A percentile compares a stretch with the other conserved stretches of the same genome.
phyloP scores from a whole-genome alignment of 2,329 filamentous ascomycete genomes.

The Penicillium polonicum region DNA sequence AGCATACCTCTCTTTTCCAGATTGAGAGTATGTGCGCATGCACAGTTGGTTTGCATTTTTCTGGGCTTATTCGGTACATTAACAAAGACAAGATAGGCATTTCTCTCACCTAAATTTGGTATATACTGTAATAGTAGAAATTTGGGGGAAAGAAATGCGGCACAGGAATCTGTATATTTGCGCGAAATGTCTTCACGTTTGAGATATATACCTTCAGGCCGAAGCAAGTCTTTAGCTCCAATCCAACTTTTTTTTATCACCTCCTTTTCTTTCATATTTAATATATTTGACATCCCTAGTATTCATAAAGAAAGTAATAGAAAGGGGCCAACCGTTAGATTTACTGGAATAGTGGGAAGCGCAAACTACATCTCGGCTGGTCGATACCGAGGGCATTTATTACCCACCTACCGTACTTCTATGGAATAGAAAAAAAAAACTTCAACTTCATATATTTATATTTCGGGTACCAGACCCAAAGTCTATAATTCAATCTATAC shows the following conservation, averaged over 20 bases:
- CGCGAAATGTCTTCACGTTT: background rate
- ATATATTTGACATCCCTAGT: rapidly evolving
- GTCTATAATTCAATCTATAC: background rate
- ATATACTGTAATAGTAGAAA: too few species aligned
- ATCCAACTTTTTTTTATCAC: too few species aligned
- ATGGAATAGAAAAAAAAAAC: background rate
- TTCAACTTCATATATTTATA: background rate
- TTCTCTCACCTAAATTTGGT: background rate
- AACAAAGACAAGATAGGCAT: background rate
- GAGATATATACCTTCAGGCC: background rate
- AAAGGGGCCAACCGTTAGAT: too few species aligned
- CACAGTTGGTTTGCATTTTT: background rate
- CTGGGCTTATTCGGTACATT: background rate
- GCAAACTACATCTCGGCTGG: background rate
- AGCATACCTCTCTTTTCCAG: background rate
- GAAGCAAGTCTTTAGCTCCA: too few species aligned
- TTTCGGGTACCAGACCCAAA: background rate
- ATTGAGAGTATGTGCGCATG: background rate
- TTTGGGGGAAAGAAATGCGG: too few species aligned
- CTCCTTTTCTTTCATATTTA: background rate
- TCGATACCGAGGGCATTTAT: background rate
- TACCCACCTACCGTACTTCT: background rate
- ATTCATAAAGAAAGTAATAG: rapidly evolving
- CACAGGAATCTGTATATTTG: background rate
- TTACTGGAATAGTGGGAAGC: background rate